Conservation (phyloP, 805 yeast genomes). For the Wickerhamiella sorbophila region DNA sequence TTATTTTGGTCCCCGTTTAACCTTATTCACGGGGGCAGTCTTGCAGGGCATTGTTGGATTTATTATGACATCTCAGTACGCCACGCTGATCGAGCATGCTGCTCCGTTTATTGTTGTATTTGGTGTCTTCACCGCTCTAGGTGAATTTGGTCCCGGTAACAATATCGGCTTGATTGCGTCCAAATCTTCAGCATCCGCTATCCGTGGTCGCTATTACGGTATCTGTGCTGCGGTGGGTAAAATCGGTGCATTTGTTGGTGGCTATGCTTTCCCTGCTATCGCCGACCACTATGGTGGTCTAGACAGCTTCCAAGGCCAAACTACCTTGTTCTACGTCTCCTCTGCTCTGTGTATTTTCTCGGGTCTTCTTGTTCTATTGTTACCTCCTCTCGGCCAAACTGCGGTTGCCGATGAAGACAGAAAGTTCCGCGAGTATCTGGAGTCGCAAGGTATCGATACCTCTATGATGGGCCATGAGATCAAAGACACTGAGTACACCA, state of each 20-base stretch:
- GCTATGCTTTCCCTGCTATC: conserved; percentile 76
- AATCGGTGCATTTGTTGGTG: conserved; percentile 84
- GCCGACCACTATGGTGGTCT: conserved; percentile 42
- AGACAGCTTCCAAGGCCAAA: conserved; percentile 38
- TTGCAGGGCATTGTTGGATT: conserved; percentile 69
- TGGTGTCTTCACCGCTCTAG: conserved; percentile 75
- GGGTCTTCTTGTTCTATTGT: conserved; percentile 51
- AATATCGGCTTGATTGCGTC: conserved; percentile 79
- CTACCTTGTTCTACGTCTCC: conserved; percentile 72
- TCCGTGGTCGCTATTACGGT: conserved; percentile 85
- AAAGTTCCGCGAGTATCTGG: conserved; percentile 23
- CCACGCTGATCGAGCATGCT: conserved; percentile 40
- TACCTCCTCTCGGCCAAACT: conserved; percentile 75
- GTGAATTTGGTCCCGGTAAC: conserved; percentile 93
- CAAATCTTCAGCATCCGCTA: conserved; percentile 71
- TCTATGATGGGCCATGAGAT: background rate
- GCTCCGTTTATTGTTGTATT: conserved; percentile 75
- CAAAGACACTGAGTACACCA: background rate
- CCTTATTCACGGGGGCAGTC: conserved; percentile 52
- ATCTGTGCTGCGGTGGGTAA: conserved; percentile 86
- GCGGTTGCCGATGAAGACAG: conserved; percentile 68
- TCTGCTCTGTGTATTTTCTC: conserved; percentile 63
- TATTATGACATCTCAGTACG: conserved; percentile 63
- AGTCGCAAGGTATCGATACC: background rate
- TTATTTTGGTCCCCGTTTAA: conserved; percentile 78